Conservation (phyloP, 495 filamentous ascomycete species). For the Talaromyces trachyspermus region DNA sequence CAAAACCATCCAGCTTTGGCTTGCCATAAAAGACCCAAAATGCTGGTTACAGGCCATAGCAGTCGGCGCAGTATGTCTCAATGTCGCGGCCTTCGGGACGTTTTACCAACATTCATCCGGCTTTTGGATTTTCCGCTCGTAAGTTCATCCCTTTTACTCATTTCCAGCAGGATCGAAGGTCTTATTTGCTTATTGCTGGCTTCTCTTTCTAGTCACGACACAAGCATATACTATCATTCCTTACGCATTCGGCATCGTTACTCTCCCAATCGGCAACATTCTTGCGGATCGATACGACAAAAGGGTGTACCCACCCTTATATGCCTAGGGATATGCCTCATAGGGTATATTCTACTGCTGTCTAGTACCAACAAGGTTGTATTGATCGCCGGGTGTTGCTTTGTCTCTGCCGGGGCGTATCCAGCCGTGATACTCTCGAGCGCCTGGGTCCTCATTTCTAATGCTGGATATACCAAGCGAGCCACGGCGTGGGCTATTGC, state of each 20-base stretch:
- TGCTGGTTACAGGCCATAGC: not conserved
- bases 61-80: not conserved
- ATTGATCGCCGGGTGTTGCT: conserved; percentile 1
- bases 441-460: conserved; percentile 5
- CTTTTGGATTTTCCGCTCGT: conserved; percentile 1
- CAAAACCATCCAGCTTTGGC: not conserved
- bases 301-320: not conserved
- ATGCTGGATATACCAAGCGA: conserved; percentile 1
- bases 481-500: conserved; percentile 5
- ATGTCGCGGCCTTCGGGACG: conserved; percentile 3
- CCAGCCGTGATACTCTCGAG: not conserved
- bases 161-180: too few relatives aligned
- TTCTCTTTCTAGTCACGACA: not conserved
- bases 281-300: conserved; percentile 2
- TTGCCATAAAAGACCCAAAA: not conserved
- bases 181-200: not conserved
- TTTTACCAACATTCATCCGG: conserved; percentile 2
- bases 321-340: not conserved
- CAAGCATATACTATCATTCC: conserved; percentile 6
- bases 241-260: conserved; percentile 7
- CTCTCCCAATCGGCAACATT: conserved; percentile 3
- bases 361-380: conserved; percentile 1
- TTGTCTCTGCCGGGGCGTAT: conserved; percentile 2
- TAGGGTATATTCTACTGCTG: conserved; percentile 3
- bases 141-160: not conserved